phyloP scores from a whole-genome alignment of 371 early-diverging fungal genomes.

The Circinella umbellata region DNA sequence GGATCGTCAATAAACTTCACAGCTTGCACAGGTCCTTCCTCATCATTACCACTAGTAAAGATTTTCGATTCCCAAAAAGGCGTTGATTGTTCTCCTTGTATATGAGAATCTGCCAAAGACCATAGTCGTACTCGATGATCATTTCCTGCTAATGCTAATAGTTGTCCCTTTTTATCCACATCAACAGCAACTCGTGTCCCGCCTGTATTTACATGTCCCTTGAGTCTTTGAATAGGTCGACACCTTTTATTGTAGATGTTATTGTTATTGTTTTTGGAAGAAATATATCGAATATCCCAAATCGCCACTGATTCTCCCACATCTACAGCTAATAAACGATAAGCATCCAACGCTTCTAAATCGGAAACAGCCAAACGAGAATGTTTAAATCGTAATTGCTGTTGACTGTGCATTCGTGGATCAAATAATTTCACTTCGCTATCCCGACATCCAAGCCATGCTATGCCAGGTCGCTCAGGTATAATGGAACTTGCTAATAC shows the following conservation, averaged over 20 bases:
- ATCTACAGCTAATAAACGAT: constrained; percentile 21
- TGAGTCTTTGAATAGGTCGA: constrained; percentile 23
- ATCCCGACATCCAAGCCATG: constrained; percentile 32
- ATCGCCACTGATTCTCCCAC: constrained; percentile 29
- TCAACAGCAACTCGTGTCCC: constrained; percentile 26
- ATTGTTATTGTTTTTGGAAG: neutral
- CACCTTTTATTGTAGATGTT: neutral
- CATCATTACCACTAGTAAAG: neutral
- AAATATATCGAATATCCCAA: constrained; percentile 29
- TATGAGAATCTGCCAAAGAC: constrained; percentile 19
- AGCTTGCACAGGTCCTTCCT: constrained; percentile 22
- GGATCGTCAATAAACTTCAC: constrained; percentile 24
- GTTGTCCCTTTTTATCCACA: constrained; percentile 19
- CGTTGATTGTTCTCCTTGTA: neutral
- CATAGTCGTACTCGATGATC: constrained; percentile 33
- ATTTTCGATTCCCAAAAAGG: constrained; percentile 33
- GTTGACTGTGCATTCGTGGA: constrained; percentile 9
- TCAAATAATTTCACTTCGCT: constrained; percentile 19
- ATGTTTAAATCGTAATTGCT: constrained; percentile 2
- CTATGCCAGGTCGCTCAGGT: constrained; percentile 3
- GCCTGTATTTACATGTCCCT: constrained; percentile 29
- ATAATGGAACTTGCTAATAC: constrained; percentile 21
- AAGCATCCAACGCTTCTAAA: constrained; percentile 18
- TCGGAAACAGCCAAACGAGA: constrained; percentile 25
- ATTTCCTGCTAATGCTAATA: constrained; percentile 26